Percentiles rank a stretch among this genome's conserved stretches.
These are phyloP conservation scores for Orobanche coerulescens DNA, from an alignment of 257 asterid genomes.

Conservation along the genomic window DNA sequence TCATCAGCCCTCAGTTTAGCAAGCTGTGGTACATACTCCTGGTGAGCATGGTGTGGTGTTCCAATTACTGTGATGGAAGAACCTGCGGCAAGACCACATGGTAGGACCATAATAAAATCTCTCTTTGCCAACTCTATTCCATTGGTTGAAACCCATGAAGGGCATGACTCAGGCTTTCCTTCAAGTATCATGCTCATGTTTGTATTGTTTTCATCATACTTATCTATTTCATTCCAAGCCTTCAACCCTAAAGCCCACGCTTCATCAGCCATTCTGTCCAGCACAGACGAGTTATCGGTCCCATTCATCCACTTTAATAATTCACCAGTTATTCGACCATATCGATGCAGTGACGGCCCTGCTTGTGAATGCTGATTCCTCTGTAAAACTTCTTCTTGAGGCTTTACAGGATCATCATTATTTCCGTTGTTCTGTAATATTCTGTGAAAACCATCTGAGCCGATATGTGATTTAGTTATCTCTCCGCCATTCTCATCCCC, in stretches of 20 bases:
- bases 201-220: slow-evolving; percentile 49
- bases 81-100: slow-evolving; percentile 97
- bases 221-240: slow-evolving; percentile 86
- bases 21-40: slow-evolving; percentile 87
- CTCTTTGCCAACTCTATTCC: slow-evolving; percentile 55
- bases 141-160: slow-evolving; percentile 72
- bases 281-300: slow-evolving; percentile 39
- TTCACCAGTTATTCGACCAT: slow-evolving; percentile 73
- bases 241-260: slow-evolving; percentile 80
- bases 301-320: slow-evolving; percentile 41
- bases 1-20: slow-evolving; percentile 45
- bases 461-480: slow-evolving; percentile 29
- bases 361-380: slow-evolving; percentile 10
- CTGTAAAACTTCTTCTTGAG: slow-evolving; percentile 27
- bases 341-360: slow-evolving; percentile 40
- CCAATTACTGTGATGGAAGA: slow-evolving; percentile 87
- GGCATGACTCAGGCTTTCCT: slow-evolving; percentile 90
- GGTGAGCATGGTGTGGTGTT: slow-evolving; percentile 78
- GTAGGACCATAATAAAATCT: slow-evolving; percentile 68
- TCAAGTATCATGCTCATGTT: slow-evolving; percentile 67
- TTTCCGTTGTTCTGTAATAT: slow-evolving; percentile 41
- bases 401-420: slow-evolving; percentile 30
- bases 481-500: slow-evolving; percentile 32
- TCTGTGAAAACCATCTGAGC: slow-evolving; percentile 45
- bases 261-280: slow-evolving; percentile 84